Evolutionary conservation across 257 asterid genomes (phyloP).

Genomic region (Penstemon barbatus): DNA sequence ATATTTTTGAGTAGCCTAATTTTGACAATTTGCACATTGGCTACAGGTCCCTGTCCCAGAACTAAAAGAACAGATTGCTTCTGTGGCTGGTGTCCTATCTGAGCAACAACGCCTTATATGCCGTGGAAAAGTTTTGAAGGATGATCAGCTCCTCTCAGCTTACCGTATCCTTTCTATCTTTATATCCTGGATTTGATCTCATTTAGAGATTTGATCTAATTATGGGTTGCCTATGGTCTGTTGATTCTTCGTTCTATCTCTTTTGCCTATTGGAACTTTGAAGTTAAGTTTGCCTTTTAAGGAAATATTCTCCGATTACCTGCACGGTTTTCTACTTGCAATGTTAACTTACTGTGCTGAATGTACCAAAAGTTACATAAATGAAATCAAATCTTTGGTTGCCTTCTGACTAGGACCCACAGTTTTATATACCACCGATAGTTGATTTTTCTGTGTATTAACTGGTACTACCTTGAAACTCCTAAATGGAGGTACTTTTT

Average conservation of each 20-base stretch:
- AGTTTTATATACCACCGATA: too few species aligned
- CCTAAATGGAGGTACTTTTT: too few species aligned
- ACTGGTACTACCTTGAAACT: too few species aligned
- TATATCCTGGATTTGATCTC: slow-evolving; percentile 18
- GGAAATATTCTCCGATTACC: background rate
- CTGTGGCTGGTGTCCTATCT: slow-evolving; percentile 80
- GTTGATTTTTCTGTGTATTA: too few species aligned
- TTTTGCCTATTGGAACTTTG: slow-evolving; percentile 3
- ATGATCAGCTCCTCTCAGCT: slow-evolving; percentile 96
- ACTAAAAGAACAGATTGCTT: slow-evolving; percentile 84
- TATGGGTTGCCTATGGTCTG: slow-evolving; percentile 8
- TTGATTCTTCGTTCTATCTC: background rate
- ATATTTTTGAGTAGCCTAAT: background rate
- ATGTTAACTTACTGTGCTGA: background rate
- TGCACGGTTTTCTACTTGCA: slow-evolving; percentile 4
- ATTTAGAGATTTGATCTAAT: slow-evolving; percentile 19
- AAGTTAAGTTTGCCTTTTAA: slow-evolving; percentile 5
- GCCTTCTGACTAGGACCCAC: too few species aligned
- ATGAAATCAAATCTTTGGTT: too few species aligned
- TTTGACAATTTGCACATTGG: slow-evolving; percentile 11
- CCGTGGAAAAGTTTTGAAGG: slow-evolving; percentile 94
- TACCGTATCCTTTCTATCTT: slow-evolving; percentile 83
- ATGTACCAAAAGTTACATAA: too few species aligned
- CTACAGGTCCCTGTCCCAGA: slow-evolving; percentile 92
- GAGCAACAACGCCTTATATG: slow-evolving; percentile 99